Conservation (phyloP, 2,329 filamentous ascomycete genomes). For the Elsinoe perseae region DNA sequence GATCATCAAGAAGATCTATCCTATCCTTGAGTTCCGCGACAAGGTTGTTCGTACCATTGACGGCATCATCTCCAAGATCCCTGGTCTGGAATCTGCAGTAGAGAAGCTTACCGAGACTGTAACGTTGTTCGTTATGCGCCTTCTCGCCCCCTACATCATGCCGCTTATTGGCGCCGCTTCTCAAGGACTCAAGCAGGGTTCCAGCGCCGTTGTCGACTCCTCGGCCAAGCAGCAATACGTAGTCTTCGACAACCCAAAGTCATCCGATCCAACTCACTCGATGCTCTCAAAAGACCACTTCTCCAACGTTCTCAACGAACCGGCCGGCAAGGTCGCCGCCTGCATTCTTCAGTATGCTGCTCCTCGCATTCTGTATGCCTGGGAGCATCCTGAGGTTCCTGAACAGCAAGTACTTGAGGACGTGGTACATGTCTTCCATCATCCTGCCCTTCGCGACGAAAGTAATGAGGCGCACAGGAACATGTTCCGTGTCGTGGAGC, state of each 20-base stretch:
- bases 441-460: conserved; percentile 73
- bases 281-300: conserved; percentile 47
- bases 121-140: conserved; percentile 81
- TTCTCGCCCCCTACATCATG: conserved; percentile 84
- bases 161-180: conserved; percentile 86
- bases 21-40: conserved; percentile 88
- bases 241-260: conserved; percentile 41
- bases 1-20: conserved; percentile 62
- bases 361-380: conserved; percentile 82
- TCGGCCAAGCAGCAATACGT: conserved; percentile 44
- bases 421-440: conserved; percentile 77
- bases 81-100: conserved; percentile 78
- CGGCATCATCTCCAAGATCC: conserved; percentile 80
- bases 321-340: conserved; percentile 42
- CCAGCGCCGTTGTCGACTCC: conserved; percentile 57
- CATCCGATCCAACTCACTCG: conserved; percentile 45
- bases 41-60: conserved; percentile 84
- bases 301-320: conserved; percentile 43
- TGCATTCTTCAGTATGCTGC: conserved; percentile 74
- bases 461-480: conserved; percentile 69
- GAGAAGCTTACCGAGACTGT: conserved; percentile 91
- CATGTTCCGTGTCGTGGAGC: conserved; percentile 81
- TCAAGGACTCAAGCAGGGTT: conserved; percentile 76
- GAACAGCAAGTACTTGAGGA: conserved; percentile 79
- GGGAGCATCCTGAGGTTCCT: conserved; percentile 78